Base-by-base conservation (phyloP, 805 yeast genomes). In the Wickerhamiella brachini region DNA sequence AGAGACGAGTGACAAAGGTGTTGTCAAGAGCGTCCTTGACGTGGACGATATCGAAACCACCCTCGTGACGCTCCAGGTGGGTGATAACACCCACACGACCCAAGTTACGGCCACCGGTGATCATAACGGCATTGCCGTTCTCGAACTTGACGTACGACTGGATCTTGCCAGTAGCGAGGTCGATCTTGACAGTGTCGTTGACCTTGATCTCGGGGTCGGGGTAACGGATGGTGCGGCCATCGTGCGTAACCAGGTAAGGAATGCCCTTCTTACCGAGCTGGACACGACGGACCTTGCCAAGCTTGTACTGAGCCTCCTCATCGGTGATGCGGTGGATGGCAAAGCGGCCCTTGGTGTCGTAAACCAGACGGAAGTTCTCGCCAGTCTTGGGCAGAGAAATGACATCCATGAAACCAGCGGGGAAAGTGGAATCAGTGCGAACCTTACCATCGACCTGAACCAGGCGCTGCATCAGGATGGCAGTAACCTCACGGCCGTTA, bases 341-440 rank as follows among this genome's bases (percentile, higher is more conserved):
- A 68, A 89, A 90, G 79, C 96, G 89, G 77, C 97, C 98, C 81
- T 90, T 90, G 72, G 87, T 82, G 72, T 90, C 98, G 81, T 88
- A 90, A 69, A 90, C 84, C 71, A 90, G 85, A 81, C 98, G 89
- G 87, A 90, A 90, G 90, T 90, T 83, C 79, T 90, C 98, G 76
- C 88, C 87, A 76, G 98, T 90, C 71, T 95, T 95, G 72, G 90
- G 97, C 69, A 90, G 78, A 63, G 95, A 65, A 76, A 90, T 87
- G 66, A 93, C 97, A 73, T 90, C 98, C 97, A 89, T 89, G 86
- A 93, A 90, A 70, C 98, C 98, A 70, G 97, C 85, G 74, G 98
- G 98, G 95, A 71, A 90, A 63, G 97, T 93, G 62, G 95, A 72
- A 74, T 93, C 97, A 66, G 98, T 90, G 87, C 97, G 89, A 67